Percentiles rank a stretch among this genome's conserved stretches.
These are phyloP conservation scores for Tylopilus rubrobrunneus DNA, from an alignment of 768 basidiomycete genomes.

Conservation along the genomic window DNA sequence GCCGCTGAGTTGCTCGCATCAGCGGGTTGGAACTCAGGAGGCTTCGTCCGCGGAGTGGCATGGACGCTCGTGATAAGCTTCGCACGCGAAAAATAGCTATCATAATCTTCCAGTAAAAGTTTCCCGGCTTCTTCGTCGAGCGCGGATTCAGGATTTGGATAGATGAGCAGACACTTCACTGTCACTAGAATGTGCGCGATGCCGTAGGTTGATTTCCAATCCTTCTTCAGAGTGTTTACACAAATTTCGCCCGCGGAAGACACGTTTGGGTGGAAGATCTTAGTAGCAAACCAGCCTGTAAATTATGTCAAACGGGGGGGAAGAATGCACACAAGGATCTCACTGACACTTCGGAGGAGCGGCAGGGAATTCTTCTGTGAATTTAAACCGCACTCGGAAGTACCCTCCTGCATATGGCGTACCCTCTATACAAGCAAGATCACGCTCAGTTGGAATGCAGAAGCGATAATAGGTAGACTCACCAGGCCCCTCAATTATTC, in stretches of 20 bases:
- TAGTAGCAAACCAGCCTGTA: constrained; percentile 84
- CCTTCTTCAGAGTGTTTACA: constrained; percentile 96
- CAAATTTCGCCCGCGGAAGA: constrained; percentile 89
- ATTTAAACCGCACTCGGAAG: constrained; percentile 76
- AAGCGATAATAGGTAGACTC: constrained; percentile 26
- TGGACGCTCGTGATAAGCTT: constrained; percentile 89
- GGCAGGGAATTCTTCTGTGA: constrained; percentile 91
- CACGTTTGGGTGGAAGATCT: constrained; percentile 98
- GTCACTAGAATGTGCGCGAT: constrained; percentile 89
- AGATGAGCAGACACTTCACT: constrained; percentile 93
- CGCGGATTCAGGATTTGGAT: constrained; percentile 95
- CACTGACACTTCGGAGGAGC: constrained; percentile 84
- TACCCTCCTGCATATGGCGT: constrained; percentile 74
- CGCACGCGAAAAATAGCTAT: constrained; percentile 81
- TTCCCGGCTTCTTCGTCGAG: constrained; percentile 96
- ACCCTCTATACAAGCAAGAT: constrained; percentile 38
- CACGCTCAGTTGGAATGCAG: constrained; percentile 4
- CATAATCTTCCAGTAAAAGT: constrained; percentile 84
- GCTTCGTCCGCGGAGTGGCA: constrained; percentile 74
- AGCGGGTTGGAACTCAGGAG: constrained; percentile 64
- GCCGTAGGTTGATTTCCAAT: constrained; percentile 91
- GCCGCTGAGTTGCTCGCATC: constrained; percentile 26
- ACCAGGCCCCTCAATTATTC: constrained; percentile 91
- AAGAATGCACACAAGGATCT: neutral
- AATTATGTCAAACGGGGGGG: constrained; percentile 2